Conservation (phyloP, 2,329 filamentous ascomycete genomes). For the Neophaeococcomyces aloes region DNA sequence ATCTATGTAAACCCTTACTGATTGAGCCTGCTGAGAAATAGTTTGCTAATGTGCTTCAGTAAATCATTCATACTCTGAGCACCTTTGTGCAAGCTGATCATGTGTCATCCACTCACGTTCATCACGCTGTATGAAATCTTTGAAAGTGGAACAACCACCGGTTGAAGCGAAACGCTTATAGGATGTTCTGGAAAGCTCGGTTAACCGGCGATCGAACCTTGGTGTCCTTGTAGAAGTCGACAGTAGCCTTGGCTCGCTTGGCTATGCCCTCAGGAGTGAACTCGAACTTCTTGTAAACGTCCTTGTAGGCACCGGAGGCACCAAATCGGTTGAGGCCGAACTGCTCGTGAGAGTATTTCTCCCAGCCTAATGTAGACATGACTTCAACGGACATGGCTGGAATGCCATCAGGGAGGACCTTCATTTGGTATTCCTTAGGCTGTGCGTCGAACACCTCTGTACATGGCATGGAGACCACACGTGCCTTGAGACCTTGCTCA, state of each 20-base stretch:
- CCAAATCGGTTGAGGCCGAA: slow-evolving; percentile 99
- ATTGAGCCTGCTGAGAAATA: no score
- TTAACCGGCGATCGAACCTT: slow-evolving; percentile 92
- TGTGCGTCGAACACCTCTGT: slow-evolving; percentile 94
- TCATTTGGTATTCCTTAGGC: slow-evolving; percentile 87
- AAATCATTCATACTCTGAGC: no score
- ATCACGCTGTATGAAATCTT: neutral
- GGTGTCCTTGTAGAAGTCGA: slow-evolving; percentile 96
- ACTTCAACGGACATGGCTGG: slow-evolving; percentile 89
- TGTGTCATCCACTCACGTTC: neutral
- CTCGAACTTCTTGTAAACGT: slow-evolving; percentile 99
- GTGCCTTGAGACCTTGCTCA: slow-evolving; percentile 75
- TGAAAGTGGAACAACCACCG: neutral
- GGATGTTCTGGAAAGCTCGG: slow-evolving; percentile 93
- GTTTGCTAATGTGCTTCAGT: no score
- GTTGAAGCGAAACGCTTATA: slow-evolving; percentile 46
- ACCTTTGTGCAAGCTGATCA: no score
- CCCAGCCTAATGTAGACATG: slow-evolving; percentile 96
- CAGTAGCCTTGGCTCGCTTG: slow-evolving; percentile 84
- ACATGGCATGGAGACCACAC: slow-evolving; percentile 92
- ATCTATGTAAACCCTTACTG: no score
- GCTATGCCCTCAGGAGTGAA: slow-evolving; percentile 94
- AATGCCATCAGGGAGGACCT: slow-evolving; percentile 85
- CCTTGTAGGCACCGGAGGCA: slow-evolving; percentile 92
- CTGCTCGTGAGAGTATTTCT: slow-evolving; percentile 98